Evolutionary conservation across 1,139 yeast species (phyloP), one percentile per base, ranked within the genome.

Genomic region (Yamadazyma triangularis): DNA sequence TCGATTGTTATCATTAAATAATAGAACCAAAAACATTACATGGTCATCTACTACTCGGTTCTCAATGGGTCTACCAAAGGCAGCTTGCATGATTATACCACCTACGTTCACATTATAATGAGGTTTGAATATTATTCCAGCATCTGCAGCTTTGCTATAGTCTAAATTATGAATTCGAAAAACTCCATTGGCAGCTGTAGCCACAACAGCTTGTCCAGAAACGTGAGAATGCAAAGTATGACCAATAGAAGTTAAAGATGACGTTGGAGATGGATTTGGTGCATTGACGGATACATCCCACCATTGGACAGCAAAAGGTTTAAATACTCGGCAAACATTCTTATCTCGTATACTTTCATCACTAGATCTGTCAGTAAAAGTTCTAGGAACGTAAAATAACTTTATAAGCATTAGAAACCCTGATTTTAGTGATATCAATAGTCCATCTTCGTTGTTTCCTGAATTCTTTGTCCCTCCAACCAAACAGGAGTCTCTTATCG

Each of bases 291-390:
- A 53, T 5, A 56, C 46, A 33, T 59, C 64, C 77, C 77, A 72
- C 77, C 77, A 71, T 41, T 72, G 78, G 0, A 71, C 70, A 10
- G 68, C 64, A 39, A 61, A 69, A 2, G 77, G 77, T 29, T 59
- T 65, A 31, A 52, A 55, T 1, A 60, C 48, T 5, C 28, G 15
- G 10, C 33, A 26, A 10, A 20, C 29, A 9, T 18, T 9, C n/a
- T n/a, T n/a, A n/a, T n/a, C n/a, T n/a, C n/a, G n/a, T n/a, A 38
- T 33, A 14, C 41, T 47, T 32, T 39, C 41, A 31, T 47, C 24
- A 38, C 50, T 53, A 38, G 53, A 59, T 2, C 51, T 40, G 30
- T 62, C 70, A 22, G 41, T 44, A 29, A 48, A 53, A 11, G 43
- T 31, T 11, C 58, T 39, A 0, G 71, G 70, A 2, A 66, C 65